Evolutionary conservation across 2,329 filamentous ascomycete genomes (phyloP).

Genomic region (Helminthosporium solani): DNA sequence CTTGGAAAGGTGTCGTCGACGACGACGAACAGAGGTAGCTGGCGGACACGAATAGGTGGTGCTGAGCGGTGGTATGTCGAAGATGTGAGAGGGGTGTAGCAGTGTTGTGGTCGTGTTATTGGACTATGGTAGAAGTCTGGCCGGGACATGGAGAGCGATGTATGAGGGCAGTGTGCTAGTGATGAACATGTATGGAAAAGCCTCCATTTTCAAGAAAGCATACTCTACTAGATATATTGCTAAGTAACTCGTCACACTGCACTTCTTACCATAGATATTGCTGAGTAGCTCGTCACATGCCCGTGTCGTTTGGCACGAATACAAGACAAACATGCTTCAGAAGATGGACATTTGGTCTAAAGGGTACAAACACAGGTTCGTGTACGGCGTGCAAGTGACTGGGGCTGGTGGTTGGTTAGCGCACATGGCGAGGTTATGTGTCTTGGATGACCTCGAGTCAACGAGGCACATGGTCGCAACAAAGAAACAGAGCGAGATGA

Average conservation of each 20-base stretch:
- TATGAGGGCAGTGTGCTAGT: not conserved
- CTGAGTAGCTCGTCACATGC: slow-evolving; percentile 5
- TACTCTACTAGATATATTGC: slow-evolving; percentile 2
- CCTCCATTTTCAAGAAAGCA: too few relatives aligned
- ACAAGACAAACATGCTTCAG: slow-evolving; percentile 16
- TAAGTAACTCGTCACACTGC: slow-evolving; percentile 3
- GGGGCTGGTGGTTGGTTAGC: slow-evolving; percentile 23
- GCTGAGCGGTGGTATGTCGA: slow-evolving; percentile 25
- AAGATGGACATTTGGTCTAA: slow-evolving; percentile 29
- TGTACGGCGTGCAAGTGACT: slow-evolving; percentile 25
- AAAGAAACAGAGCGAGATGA: too few relatives aligned
- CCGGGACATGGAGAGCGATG: slow-evolving; percentile 21
- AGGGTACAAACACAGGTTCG: slow-evolving; percentile 31
- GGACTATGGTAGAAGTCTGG: slow-evolving; percentile 16
- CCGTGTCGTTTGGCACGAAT: not conserved
- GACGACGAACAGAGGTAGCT: slow-evolving; percentile 22
- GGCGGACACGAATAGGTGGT: slow-evolving; percentile 21
- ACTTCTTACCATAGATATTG: not conserved
- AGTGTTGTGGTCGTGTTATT: slow-evolving; percentile 17
- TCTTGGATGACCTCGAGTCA: slow-evolving; percentile 35
- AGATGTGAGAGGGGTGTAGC: slow-evolving; percentile 21
- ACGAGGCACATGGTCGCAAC: slow-evolving; percentile 24
- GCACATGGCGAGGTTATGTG: slow-evolving; percentile 31
- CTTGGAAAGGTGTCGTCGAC: slow-evolving; percentile 12
- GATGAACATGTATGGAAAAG: too few relatives aligned